A percentile compares a stretch with the other conserved stretches of the same genome.
phyloP scores from a whole-genome alignment of 1,284 basidiomycete species.

The Ganoderma lingzhi region DNA sequence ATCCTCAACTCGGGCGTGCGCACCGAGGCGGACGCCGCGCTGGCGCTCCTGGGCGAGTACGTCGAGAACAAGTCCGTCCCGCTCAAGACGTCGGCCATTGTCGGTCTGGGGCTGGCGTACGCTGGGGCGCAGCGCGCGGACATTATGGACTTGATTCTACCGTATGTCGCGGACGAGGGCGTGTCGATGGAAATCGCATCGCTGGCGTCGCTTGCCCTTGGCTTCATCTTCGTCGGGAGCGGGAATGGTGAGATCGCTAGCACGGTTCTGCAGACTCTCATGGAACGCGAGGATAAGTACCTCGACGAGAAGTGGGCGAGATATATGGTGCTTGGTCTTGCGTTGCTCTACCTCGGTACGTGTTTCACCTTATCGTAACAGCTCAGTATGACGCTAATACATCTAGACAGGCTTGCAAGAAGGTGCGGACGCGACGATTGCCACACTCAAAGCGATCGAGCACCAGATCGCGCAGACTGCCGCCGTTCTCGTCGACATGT shows the following conservation, averaged over 20 bases:
- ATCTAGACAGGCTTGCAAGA: slow-evolving; percentile 81
- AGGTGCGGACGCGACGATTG: slow-evolving; percentile 93
- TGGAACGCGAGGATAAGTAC: slow-evolving; percentile 84
- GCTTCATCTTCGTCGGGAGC: slow-evolving; percentile 96
- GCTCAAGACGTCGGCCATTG: slow-evolving; percentile 89
- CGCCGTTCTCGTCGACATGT: slow-evolving; percentile 93
- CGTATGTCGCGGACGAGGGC: slow-evolving; percentile 82
- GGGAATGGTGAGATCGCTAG: slow-evolving; percentile 94
- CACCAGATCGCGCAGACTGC: slow-evolving; percentile 93
- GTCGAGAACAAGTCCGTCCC: slow-evolving; percentile 89
- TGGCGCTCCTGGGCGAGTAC: slow-evolving; percentile 92
- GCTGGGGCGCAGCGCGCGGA: slow-evolving; percentile 93
- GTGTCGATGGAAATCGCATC: slow-evolving; percentile 91
- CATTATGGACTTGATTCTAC: slow-evolving; percentile 80
- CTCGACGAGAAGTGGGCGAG: slow-evolving; percentile 94
- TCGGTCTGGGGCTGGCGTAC: slow-evolving; percentile 94
- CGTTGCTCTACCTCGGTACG: slow-evolving; percentile 90
- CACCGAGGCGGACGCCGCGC: slow-evolving; percentile 93
- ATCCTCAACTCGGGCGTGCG: slow-evolving; percentile 91
- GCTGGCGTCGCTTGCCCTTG: slow-evolving; percentile 88
- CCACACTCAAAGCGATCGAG: slow-evolving; percentile 95
- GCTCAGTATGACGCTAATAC: neutral
- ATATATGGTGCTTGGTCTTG: slow-evolving; percentile 92
- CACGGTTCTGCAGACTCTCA: slow-evolving; percentile 91
- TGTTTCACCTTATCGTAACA: slow-evolving; percentile 14